Percentiles rank a stretch among this genome's conserved stretches.
Conservation (phyloP, 2,329 filamentous ascomycete genomes). For the Ophioceras dolichostomum region DNA sequence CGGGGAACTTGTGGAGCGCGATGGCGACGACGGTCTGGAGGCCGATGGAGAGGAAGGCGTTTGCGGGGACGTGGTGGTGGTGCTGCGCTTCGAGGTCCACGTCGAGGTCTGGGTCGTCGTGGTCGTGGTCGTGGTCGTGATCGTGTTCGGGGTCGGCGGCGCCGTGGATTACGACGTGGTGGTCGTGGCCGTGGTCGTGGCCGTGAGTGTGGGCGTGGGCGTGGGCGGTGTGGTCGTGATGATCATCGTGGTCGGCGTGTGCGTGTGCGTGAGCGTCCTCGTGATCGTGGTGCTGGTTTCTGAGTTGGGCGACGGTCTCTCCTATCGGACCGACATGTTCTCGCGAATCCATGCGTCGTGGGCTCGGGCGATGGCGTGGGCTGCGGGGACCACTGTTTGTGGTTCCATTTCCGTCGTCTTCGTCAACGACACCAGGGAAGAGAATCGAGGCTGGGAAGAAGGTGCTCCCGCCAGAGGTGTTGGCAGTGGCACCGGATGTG, state of each 20-base stretch:
- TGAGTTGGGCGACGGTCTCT: too few species aligned
- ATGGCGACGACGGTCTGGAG: constrained; percentile 93
- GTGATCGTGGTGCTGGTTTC: constrained; percentile 2
- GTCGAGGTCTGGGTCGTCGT: constrained; percentile 7
- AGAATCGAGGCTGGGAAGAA: constrained; percentile 9
- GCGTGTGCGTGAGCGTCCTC: constrained; percentile 21
- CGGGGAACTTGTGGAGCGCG: constrained; percentile 89
- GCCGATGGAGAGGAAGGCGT: constrained; percentile 89
- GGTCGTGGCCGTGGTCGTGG: constrained; percentile 2
- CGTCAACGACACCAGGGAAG: constrained; percentile 17
- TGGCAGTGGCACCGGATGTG: too few species aligned
- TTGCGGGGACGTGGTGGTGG: constrained; percentile 90
- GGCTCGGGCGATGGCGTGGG: constrained; percentile 19
- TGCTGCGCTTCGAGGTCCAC: constrained; percentile 45
- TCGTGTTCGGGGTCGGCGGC: too few species aligned
- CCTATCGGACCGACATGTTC: too few species aligned
- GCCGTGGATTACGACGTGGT: too few species aligned
- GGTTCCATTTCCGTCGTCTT: constrained; percentile 10
- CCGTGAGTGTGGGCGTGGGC: constrained; percentile 5
- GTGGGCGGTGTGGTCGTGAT: constrained; percentile 7
- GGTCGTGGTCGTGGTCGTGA: constrained; percentile 10
- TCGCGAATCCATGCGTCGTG: constrained; percentile 13
- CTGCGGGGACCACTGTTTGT: constrained; percentile 16
- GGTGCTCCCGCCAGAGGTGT: constrained; percentile 24
- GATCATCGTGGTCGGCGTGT: constrained; percentile 6